Evolutionary conservation across 2,329 filamentous ascomycete genomes (phyloP).

Genomic region (Hypoxylon sp.): DNA sequence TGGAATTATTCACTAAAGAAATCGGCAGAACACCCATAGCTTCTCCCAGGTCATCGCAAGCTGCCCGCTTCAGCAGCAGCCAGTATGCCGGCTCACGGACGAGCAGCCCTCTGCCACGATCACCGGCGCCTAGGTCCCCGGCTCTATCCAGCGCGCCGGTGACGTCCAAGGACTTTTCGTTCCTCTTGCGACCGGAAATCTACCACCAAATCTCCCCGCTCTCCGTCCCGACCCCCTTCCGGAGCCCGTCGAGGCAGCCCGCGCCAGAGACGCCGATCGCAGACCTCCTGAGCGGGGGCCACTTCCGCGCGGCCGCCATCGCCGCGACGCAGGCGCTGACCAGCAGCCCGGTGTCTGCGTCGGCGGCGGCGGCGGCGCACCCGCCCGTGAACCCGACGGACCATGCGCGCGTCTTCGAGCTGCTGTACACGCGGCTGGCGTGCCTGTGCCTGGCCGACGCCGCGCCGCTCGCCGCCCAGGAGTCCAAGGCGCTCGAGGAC

Average conservation of each 20-base stretch:
- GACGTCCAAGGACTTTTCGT: constrained; percentile 76
- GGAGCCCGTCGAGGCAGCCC: constrained; percentile 71
- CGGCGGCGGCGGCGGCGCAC: constrained; percentile 49
- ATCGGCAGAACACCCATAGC: constrained; percentile 36
- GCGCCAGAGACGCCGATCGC: constrained; percentile 69
- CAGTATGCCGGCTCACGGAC: constrained; percentile 38
- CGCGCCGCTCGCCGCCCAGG: constrained; percentile 71
- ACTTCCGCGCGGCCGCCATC: constrained; percentile 82
- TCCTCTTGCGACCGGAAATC: constrained; percentile 79
- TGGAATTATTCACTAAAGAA: constrained; percentile 29
- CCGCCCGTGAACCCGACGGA: constrained; percentile 60
- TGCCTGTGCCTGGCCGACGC: constrained; percentile 83
- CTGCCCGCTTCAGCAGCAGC: constrained; percentile 40
- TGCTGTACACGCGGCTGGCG: constrained; percentile 82
- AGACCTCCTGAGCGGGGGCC: constrained; percentile 72
- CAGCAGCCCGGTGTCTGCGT: constrained; percentile 49
- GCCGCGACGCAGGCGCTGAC: constrained; percentile 69
- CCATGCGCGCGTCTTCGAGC: constrained; percentile 71
- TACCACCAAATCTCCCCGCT: constrained; percentile 81
- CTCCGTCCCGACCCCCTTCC: constrained; percentile 70
- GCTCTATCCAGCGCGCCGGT: constrained; percentile 47
- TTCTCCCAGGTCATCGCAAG: constrained; percentile 39
- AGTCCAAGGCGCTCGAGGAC: constrained; percentile 70
- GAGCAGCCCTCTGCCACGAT: constrained; percentile 33
- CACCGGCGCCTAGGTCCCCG: constrained; percentile 33